Base-by-base conservation (phyloP, 1,139 yeast genomes). In the Yueomyces sp. region DNA sequence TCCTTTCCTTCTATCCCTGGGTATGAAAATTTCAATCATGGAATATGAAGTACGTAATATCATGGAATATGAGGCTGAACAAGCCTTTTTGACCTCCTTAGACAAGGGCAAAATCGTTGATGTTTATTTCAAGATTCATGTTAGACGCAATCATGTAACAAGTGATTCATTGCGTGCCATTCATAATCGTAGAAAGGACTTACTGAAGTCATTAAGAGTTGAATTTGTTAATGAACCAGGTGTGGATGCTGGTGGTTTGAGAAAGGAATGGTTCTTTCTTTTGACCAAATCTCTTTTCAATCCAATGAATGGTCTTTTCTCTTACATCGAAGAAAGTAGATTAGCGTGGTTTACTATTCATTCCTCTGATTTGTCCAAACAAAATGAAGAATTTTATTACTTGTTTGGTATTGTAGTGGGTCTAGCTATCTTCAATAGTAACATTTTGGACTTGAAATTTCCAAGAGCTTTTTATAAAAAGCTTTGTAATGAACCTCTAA, bases 241-340 rank as follows among this genome's bases (percentile, higher is more conserved):
- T 0, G 72, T 89, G 27, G 98, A 91, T 65, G 96, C 87, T 0
- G 98, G 97, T 1, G 98, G 98, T 0, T 68, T 89, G 47, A 76
- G 80, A 50, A 89, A 87, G 57, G 97, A 91, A 56, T 91, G 97
- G 97, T 89, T 91, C 60, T 66, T 78, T 41, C 61, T 87, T 32
- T 64, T 91, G 37, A 78, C 84, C 1, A 73, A 75, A 46, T 79
- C 80, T 27, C 61, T 91, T 2, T 83, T 89, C 55, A 73, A 72
- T 53, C 81, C 87, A 0, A 66, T 67, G 40, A 73, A 78, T 39
- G 85, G 86, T 0, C 67, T 82, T 64, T 73, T 83, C 44, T 59
- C 64, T 8, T 73, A 75, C 50, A 74, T 78, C 32, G 83, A 79
- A 27, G 89, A 81, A 49, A 81, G 95, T 3, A 71, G 76, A 44